Base-by-base conservation (phyloP, 2,329 filamentous ascomycete genomes). In the Colletotrichum camelliae region DNA sequence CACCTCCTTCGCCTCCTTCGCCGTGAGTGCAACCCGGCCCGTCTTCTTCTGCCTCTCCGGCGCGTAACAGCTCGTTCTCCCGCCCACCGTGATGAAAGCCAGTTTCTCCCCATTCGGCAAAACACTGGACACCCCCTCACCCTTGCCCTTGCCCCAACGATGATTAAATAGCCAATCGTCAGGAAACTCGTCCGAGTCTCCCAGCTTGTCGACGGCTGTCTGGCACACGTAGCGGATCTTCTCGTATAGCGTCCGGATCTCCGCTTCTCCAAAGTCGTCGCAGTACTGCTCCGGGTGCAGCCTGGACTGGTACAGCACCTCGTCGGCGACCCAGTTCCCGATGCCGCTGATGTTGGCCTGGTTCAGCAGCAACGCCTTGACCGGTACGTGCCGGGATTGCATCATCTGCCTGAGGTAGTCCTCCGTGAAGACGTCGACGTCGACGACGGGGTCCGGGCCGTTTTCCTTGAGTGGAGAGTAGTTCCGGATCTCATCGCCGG, bases 311-410 rank as follows among this genome's bases (percentile, higher is more conserved):
- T 96, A 99, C 67, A 99, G 87, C 8, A 98, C 93, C 83, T 99
- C 97, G 82, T 99, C 97, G 1, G 94, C 96, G 70, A 99, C 96
- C 96, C 96, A 99, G 82, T 98, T 98, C 0, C 97, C 97, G 77
- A 99, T 95, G 9, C 97, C 97, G 80, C 94, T 97, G 77, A 98
- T 94, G 82, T 94, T 94, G 21, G 92, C 90, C 84, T 99, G 97
- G 82, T 98, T 95, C 5, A 98, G 89, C 15, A 99, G 87, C 24
- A 98, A 88, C 0, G 96, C 95, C 83, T 98, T 98, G 78, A 98
- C 91, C 0, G 96, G 96, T 1, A 98, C 94, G 80, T 92, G 95
- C 70, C 96, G 96, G 73, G 89, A 91, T 66, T 86, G 88, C 87
- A 98, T 88, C 83, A 95, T 94, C 71, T 88, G 84, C n/a, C 84